Evolutionary conservation across 805 yeast genomes (phyloP).

Genomic region (Barnettozyma siamensis): DNA sequence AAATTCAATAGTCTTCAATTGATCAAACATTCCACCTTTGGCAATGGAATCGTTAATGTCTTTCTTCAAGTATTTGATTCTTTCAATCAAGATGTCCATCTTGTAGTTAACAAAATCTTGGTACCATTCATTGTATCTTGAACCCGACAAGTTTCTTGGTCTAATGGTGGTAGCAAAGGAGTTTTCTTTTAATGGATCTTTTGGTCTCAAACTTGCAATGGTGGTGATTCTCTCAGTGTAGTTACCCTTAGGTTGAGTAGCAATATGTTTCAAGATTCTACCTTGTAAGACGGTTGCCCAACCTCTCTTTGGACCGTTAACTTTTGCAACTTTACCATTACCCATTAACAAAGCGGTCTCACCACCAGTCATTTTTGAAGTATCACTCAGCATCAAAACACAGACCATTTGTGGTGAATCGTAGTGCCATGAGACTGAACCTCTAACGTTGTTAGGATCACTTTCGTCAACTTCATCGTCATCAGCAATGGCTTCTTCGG

Average conservation of each 20-base stretch:
- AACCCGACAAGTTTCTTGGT: constrained; percentile 33
- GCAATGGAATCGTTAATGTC: constrained; percentile 20
- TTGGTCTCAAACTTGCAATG: constrained; percentile 38
- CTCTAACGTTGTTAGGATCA: constrained; percentile 33
- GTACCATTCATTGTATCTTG: constrained; percentile 34
- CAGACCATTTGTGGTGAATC: constrained; percentile 64
- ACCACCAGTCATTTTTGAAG: constrained; percentile 54
- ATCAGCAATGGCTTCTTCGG: constrained; percentile 6
- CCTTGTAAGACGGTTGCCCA: constrained; percentile 47
- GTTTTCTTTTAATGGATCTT: constrained; percentile 31
- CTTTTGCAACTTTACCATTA: constrained; percentile 21
- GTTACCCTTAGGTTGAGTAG: constrained; percentile 36
- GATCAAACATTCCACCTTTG: constrained; percentile 31
- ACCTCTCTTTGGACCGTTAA: constrained; percentile 41
- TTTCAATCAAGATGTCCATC: constrained; percentile 29
- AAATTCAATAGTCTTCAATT: constrained; percentile 29
- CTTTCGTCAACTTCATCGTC: constrained; percentile 5
- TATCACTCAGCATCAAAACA: constrained; percentile 57
- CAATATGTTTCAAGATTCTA: constrained; percentile 40
- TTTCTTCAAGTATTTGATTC: constrained; percentile 26
- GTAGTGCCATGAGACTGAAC: constrained; percentile 57
- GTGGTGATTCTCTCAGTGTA: constrained; percentile 37
- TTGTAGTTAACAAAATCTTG: constrained; percentile 37
- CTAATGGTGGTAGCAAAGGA: constrained; percentile 37
- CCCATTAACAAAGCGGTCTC: constrained; percentile 45